Conservation (phyloP, 768 basidiomycete genomes). For the Lyophyllum atratum region DNA sequence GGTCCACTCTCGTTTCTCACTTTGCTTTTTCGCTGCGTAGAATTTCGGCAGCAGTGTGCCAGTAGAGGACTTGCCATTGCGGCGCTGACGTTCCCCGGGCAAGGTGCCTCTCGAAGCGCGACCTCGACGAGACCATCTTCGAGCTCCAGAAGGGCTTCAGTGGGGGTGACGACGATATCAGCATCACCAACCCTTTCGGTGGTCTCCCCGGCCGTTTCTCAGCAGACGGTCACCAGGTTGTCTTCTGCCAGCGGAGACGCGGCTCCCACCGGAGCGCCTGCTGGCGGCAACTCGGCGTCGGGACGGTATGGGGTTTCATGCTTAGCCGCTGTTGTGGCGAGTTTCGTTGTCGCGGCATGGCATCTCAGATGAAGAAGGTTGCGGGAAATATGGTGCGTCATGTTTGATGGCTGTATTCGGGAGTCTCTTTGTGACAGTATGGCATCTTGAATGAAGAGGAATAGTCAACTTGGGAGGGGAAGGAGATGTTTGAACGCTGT, state of each 20-base stretch:
- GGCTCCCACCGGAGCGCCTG: neutral
- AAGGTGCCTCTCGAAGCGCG: neutral
- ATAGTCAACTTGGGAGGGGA: no score
- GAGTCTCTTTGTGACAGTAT: no score
- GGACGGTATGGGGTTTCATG: neutral
- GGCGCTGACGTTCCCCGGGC: constrained; percentile 27
- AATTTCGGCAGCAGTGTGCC: constrained; percentile 22
- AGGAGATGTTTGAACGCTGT: neutral
- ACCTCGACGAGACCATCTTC: neutral
- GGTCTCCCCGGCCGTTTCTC: neutral
- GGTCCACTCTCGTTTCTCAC: neutral
- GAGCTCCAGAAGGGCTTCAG: neutral
- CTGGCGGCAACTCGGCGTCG: neutral
- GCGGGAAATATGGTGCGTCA: neutral
- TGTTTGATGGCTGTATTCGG: no score
- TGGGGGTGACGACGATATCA: neutral
- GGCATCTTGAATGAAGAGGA: no score
- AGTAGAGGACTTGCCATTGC: constrained; percentile 22
- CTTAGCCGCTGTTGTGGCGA: neutral
- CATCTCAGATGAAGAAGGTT: neutral
- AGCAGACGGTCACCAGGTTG: neutral
- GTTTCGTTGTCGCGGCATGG: neutral
- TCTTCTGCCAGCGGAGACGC: neutral
- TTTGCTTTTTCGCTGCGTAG: constrained; percentile 11
- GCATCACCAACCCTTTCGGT: neutral